Percentiles rank a stretch among this genome's conserved stretches.
phyloP scores from a whole-genome alignment of 805 yeast genomes.

The Cyberlindnera americana region DNA sequence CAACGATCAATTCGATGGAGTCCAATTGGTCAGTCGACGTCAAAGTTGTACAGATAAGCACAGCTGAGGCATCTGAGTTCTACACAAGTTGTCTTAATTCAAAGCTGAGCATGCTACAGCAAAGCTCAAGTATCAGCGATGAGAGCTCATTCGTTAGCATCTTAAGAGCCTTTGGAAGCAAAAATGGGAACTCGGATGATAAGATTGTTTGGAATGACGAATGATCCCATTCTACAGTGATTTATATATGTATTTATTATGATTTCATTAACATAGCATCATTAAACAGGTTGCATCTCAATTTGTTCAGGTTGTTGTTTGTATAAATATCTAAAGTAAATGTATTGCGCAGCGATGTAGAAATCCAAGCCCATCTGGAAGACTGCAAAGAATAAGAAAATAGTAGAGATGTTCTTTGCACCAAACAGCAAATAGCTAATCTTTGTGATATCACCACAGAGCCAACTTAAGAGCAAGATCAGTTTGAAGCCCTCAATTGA shows the following conservation, averaged over 20 bases:
- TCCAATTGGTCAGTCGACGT: slow-evolving; percentile 34
- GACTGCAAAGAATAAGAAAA: slow-evolving; percentile 67
- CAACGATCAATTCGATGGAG: slow-evolving; percentile 20
- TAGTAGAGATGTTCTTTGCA: slow-evolving; percentile 59
- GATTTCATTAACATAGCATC: neutral
- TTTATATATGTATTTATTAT: neutral
- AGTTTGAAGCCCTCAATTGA: slow-evolving; percentile 77
- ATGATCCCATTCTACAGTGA: too few relatives aligned
- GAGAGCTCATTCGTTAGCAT: slow-evolving; percentile 20
- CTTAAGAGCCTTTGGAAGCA: slow-evolving; percentile 29
- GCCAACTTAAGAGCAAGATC: slow-evolving; percentile 76
- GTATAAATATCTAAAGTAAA: slow-evolving; percentile 52
- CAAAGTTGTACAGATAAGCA: slow-evolving; percentile 26
- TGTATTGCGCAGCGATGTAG: slow-evolving; percentile 67
- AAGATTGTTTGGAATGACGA: slow-evolving; percentile 25
- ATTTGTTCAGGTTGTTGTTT: slow-evolving; percentile 10
- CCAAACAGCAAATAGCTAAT: slow-evolving; percentile 73
- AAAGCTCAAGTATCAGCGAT: slow-evolving; percentile 23
- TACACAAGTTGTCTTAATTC: slow-evolving; percentile 26
- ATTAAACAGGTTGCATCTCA: slow-evolving; percentile 13
- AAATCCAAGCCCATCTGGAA: slow-evolving; percentile 77
- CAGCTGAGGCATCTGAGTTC: slow-evolving; percentile 14
- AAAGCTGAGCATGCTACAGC: slow-evolving; percentile 25
- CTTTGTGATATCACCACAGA: slow-evolving; percentile 83
- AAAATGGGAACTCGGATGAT: slow-evolving; percentile 22